Base-by-base conservation (phyloP, 2,329 filamentous ascomycete species). In the Rosellinia necatrix region DNA sequence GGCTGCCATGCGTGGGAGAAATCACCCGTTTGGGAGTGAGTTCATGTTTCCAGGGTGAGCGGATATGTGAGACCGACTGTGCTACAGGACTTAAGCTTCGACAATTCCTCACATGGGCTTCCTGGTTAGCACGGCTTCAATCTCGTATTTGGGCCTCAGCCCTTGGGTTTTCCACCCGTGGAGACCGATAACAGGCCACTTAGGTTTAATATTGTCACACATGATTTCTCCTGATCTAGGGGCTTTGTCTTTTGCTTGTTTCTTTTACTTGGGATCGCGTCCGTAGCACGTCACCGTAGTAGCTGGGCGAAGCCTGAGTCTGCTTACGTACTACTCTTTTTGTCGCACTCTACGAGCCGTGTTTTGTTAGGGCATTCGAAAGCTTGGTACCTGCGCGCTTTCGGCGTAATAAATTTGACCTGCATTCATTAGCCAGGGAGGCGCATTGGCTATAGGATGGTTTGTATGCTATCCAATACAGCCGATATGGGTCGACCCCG, bases 381-480 rank as follows among this genome's bases (percentile, higher is more conserved):
- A 32, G 53, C 59, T 48, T 57, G 56, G 38, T 46, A 49, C 58
- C 58, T 59, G 42, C 59, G 51, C 38, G 53, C 46, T 65, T 59
- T 66, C 63, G 65, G 63, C 61, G 61, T 65, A 67, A 65, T 64
- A 59, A 51, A 43, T 46, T 38, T 61, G 59, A 61, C 60, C 62
- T 60, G 65, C 62, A 63, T 62, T 19, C 50, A 61, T 59, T 59
- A 49, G 53, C 40, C 47, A 43, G 53, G 40, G 53, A 53, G 54
- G 38, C 41, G 32, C 50, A 40, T 44, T 58, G 58, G 57, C 57
- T 63, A 67, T 60, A 58, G 58, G 55, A 61, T 43, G 57, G 56
- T 57, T 47, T 50, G 53, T 56, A 62, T 60, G 61, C 44, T 19
- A 54, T 56, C 48, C 63, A 65, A 65, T 66, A 68, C 66, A 66